Evolutionary conservation across 2,329 filamentous ascomycete species (phyloP).

Genomic region (Fusarium sp.): DNA sequence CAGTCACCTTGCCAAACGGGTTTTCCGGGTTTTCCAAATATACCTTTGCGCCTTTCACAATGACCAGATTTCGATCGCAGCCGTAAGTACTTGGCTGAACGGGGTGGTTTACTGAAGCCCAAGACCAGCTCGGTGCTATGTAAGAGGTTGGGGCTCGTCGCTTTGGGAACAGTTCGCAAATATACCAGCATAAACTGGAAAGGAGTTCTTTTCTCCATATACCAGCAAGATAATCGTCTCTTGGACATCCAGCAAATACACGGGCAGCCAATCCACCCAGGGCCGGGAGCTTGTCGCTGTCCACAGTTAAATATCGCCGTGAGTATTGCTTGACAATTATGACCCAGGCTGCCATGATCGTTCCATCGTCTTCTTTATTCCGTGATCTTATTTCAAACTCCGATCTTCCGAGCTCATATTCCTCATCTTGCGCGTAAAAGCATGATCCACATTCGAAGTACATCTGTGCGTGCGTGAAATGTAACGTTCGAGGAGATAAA

Average conservation of each 20-base stretch:
- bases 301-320: neutral
- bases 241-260: neutral
- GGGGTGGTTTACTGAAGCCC: neutral
- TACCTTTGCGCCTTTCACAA: neutral
- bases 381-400: no score
- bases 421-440: neutral
- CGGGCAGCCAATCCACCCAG: neutral
- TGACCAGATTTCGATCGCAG: neutral
- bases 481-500: neutral
- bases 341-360: no score
- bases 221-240: neutral
- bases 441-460: neutral
- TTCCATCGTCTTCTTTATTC: no score
- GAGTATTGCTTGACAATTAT: neutral
- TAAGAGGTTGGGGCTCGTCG: neutral
- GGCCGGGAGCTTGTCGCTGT: neutral
- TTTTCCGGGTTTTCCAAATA: fast-evolving
- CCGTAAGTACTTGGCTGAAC: no score
- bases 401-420: neutral
- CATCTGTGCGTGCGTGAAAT: neutral
- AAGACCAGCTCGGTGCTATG: neutral
- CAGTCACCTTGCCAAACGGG: neutral
- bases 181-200: neutral
- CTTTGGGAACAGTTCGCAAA: fast-evolving
- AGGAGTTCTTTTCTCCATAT: neutral